Evolutionary conservation across 768 basidiomycete genomes (phyloP).

Genomic region (Psilocybe subaeruginosa): DNA sequence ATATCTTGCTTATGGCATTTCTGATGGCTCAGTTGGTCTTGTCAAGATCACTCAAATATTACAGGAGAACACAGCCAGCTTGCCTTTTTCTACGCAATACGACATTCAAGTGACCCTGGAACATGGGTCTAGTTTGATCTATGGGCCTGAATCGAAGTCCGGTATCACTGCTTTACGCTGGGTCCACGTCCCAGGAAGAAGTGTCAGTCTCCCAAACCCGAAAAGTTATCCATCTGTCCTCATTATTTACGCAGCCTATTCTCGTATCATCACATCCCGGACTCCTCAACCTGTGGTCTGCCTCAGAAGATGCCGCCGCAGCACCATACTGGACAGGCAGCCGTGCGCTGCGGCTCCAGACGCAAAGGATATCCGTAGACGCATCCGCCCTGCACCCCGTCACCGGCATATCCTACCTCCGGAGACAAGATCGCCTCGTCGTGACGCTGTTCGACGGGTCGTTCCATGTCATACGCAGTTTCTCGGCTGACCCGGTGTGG

Average conservation of each 20-base stretch:
- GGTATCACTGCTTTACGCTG: slow-evolving; percentile 59
- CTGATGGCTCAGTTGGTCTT: slow-evolving; percentile 62
- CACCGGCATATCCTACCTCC: slow-evolving; percentile 62
- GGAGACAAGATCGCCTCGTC: slow-evolving; percentile 52
- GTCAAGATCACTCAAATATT: slow-evolving; percentile 56
- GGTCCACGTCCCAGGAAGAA: slow-evolving; percentile 42
- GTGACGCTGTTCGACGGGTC: slow-evolving; percentile 73
- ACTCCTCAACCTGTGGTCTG: slow-evolving; percentile 58
- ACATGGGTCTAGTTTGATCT: slow-evolving; percentile 24
- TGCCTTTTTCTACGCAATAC: slow-evolving; percentile 37
- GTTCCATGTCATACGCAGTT: slow-evolving; percentile 58
- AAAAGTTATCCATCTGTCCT: background rate
- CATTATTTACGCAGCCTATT: slow-evolving; percentile 46
- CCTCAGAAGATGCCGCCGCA: slow-evolving; percentile 23
- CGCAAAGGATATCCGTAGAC: slow-evolving; percentile 53
- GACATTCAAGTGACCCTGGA: slow-evolving; percentile 36
- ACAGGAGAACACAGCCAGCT: slow-evolving; percentile 21
- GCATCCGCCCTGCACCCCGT: slow-evolving; percentile 63
- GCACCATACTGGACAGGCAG: slow-evolving; percentile 49
- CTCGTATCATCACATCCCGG: slow-evolving; percentile 67
- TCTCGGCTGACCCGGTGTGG: slow-evolving; percentile 53
- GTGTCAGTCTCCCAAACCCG: slow-evolving; percentile 34
- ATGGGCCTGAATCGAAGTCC: slow-evolving; percentile 39
- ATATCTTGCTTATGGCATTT: slow-evolving; percentile 56
- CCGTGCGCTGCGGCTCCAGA: slow-evolving; percentile 44